Base-by-base conservation (phyloP, 129 eudicot genomes). In the Heracleum sosnowskyi region DNA sequence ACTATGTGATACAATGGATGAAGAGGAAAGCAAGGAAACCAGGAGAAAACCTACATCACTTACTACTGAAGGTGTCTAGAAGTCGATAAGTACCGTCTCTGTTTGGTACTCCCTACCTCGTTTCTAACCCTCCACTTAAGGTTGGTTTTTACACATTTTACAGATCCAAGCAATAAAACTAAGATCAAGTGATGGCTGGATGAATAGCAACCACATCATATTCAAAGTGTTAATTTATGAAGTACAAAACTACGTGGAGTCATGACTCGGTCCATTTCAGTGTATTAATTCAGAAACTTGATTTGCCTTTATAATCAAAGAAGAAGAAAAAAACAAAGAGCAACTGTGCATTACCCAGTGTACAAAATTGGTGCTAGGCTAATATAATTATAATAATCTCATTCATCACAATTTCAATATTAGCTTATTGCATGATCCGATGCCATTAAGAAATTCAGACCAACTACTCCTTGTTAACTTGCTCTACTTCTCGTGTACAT, bases 1-100 rank as follows among this genome's bases (percentile, higher is more conserved):
- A 26, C 62, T 75, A 28, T 79, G 77, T 75, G 86, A 83, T 79
- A 79, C 86, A 8, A 83, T 83, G 78, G 83, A 79, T 20, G 82
- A 79, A 57, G 80, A 79, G 24, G 86, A 83, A 40, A 12, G 33
- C 53, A 83, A 39, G 49, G 64, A 73, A 26, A 68, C 41, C 49
- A 24, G 18, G 9, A 51, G 44, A 15, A 12, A 7, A 13, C 5
- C 39, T 41, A 15, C 6, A 12, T 3, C 77, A 26, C 37, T 28
- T 73, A 15, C 7, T 28, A 28, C 31, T 44, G 5, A 24, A 42
- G 40, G 57, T 2, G 37, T 24, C 31, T n/a, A 57, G 64, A 26
- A 60, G 33, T 60, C 16, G 13, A 9, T 8, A 57, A 57, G 15
- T 8, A 31, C 31, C 31, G n/a, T 57, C n/a, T n/a, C 0, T 57